These are phyloP conservation scores for Poronia punctata DNA, from an alignment of 495 filamentous ascomycete species.

Conservation along the genomic window DNA sequence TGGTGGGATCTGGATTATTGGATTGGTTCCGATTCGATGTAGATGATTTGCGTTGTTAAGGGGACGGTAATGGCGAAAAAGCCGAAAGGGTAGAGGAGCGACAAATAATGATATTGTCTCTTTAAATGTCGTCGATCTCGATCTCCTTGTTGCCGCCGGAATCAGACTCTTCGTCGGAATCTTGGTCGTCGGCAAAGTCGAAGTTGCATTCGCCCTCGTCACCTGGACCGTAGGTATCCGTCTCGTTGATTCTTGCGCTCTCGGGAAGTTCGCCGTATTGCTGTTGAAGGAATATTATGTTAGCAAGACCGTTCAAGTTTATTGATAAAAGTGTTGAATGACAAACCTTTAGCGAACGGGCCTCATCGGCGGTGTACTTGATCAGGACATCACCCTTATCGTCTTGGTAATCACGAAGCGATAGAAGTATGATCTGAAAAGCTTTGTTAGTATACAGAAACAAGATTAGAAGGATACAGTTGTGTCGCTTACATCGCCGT, in stretches of 20 bases:
- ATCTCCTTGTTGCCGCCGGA: conserved; percentile 55
- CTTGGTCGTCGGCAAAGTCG: conserved; percentile 87
- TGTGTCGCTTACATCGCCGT: conserved; percentile 57
- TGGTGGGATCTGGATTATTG: too few species aligned
- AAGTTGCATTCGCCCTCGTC: conserved; percentile 74
- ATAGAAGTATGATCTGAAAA: conserved; percentile 81
- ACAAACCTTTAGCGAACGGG: conserved; percentile 58
- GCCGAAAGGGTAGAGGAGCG: too few species aligned
- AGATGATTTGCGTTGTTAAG: neutral
- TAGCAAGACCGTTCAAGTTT: conserved; percentile 1
- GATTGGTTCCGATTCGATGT: neutral
- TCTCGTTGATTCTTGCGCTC: conserved; percentile 99
- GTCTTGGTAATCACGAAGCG: conserved; percentile 96
- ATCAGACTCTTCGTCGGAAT: conserved; percentile 55
- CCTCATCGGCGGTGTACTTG: conserved; percentile 98
- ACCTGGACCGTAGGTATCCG: conserved; percentile 75
- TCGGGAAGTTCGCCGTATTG: conserved; percentile 96
- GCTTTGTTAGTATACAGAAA: too few species aligned
- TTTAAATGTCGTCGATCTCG: conserved; percentile 69
- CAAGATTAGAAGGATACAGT: neutral
- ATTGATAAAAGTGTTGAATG: neutral
- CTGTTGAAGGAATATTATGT: conserved; percentile 42
- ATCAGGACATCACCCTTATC: conserved; percentile 99
- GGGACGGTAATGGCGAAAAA: too few species aligned
- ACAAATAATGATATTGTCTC: too few species aligned